Base-by-base conservation (phyloP, 768 basidiomycete genomes). In the Favolaschia claudopus region DNA sequence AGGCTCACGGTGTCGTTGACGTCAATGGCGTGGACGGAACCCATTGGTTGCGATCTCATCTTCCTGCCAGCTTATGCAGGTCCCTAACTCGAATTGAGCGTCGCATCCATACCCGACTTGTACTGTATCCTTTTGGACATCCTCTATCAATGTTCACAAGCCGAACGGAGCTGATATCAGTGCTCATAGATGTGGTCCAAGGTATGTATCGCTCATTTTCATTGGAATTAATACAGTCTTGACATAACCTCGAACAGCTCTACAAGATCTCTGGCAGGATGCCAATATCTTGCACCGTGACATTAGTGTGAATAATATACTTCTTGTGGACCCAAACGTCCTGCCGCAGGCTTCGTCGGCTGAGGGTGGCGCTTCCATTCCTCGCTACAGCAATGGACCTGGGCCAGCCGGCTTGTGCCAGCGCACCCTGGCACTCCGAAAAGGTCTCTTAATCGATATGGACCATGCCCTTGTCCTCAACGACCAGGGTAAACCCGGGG, bases 221-320 rank as follows among this genome's bases (percentile, higher is more conserved):
- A 15, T 42, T 29, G n/a, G n/a, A n/a, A n/a, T 14, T 24, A 12
- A 5, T 25, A 20, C 20, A 20, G 2, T 24, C 20, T 20, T 19
- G 32, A 1, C 25, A n/a, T 22, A 20, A 14, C 22, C 10, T 5
- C 25, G 3, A 14, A 38, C 22, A 58, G 56, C 56, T 22, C 56
- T 49, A 36, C 47, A 36, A 31, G 33, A 58, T 19, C 47, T 58
- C 8, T 36, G 19, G n/a, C n/a, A n/a, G n/a, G n/a, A 34, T 2
- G 47, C 32, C 2, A 48, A 50, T 0, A 31, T 58, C 13, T 20
- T 58, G 19, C 56, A 58, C 25, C 20, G 48, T 5, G 56, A 58
- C 33, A 50, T 58, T 13, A 58, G 56, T 22, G 4, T 50, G 17
- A 58, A 58, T 48, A 58, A 50, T 14, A 34, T 58, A 22, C 14